Base-by-base conservation (phyloP, 805 yeast genomes). In the Barnettozyma sp. region DNA sequence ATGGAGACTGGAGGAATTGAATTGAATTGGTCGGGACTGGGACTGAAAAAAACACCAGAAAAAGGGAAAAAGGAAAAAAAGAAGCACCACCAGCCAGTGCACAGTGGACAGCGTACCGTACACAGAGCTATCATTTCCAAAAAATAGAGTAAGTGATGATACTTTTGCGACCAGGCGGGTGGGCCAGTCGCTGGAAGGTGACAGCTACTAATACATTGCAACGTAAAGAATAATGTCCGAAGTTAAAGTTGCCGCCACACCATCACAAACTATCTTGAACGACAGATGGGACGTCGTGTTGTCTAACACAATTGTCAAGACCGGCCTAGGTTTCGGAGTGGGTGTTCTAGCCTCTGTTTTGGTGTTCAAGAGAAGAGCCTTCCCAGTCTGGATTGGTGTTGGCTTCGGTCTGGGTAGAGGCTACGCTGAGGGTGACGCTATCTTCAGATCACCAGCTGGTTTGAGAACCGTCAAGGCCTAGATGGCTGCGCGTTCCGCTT, bases 361-460 rank as follows among this genome's bases (percentile, higher is more conserved):
- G 41, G 65, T 92, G 39, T 92, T 92, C 71, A 85, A 73, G 62
- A 84, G 97, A 71, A 79, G 97, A 64, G 73, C 95, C 8, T 92
- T 87, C 78, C 98, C 98, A 37, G 97, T 90, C 28, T 88, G 97
- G 95, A 64, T 90, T 43, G 98, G 98, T 47, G 66, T 87, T 46
- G 99, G 99, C 25, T 90, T 92, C 54, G 99, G 99, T 48, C 73
- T 88, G 44, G 99, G 99, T 47, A 82, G 96, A 69, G 96, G 96
- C 36, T 92, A 87, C 64, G 78, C 97, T 42, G 99, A 92, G 68
- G 98, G 97, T 43, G 97, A 92, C 57, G 94, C 97, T 42, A 82
- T 88, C 39, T 90, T 92, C 74, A 81, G 97, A 66, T 73, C 85
- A 11, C 66, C 71, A 38, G 84, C 81, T 44, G 94, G 94, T 38